phyloP scores from a whole-genome alignment of 345 rosid genomes.

The Acer campestre region DNA sequence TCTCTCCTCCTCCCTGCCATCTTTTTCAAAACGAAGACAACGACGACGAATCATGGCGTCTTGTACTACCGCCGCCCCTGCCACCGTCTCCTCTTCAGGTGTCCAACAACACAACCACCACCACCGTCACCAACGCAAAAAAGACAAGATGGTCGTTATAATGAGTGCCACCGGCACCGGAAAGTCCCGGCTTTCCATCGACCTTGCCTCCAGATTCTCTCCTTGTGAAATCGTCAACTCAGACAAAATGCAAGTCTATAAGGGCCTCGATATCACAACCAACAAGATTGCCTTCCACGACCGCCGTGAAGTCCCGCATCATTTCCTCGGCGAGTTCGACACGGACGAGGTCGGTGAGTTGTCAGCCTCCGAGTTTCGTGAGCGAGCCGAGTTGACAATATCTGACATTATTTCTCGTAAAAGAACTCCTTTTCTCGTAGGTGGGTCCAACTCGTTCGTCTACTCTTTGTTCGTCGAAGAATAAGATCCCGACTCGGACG shows the following conservation, averaged over 20 bases:
- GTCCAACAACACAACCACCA: constrained; percentile 17
- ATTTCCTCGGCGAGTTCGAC: constrained; percentile 62
- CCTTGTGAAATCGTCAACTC: constrained; percentile 75
- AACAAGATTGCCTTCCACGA: constrained; percentile 67
- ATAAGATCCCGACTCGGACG: constrained; percentile 54
- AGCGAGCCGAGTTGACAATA: constrained; percentile 41
- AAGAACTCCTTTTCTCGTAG: constrained; percentile 69
- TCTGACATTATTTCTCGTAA: constrained; percentile 42
- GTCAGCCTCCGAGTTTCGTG: constrained; percentile 55
- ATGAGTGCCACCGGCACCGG: constrained; percentile 94
- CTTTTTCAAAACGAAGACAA: neutral
- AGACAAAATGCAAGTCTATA: constrained; percentile 87
- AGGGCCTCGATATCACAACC: constrained; percentile 80
- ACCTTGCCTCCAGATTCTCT: constrained; percentile 56
- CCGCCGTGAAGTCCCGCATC: constrained; percentile 72
- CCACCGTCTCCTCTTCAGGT: constrained; percentile 17
- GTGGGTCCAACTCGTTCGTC: constrained; percentile 89
- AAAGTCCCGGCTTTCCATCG: constrained; percentile 77
- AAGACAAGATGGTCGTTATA: constrained; percentile 69
- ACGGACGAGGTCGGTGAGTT: constrained; percentile 51
- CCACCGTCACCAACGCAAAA: constrained; percentile 14
- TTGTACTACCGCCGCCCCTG: neutral
- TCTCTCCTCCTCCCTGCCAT: neutral
- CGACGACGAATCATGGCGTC: neutral
- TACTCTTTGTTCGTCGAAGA: constrained; percentile 66